Base-by-base conservation (phyloP, 2,329 filamentous ascomycete genomes). In the Penicillium glabrum region DNA sequence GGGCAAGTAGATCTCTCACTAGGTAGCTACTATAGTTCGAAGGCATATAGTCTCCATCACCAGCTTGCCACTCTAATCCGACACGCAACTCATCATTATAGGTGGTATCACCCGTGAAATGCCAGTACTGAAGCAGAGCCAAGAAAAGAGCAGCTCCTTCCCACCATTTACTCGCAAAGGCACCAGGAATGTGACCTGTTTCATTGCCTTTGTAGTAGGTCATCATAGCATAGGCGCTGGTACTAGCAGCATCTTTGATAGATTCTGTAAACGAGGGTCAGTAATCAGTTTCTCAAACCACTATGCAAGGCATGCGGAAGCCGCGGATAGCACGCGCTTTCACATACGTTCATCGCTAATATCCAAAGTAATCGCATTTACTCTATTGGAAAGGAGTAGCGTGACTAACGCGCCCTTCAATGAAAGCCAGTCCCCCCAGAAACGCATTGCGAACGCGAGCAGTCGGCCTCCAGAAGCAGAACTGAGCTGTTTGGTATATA, bases 111-210 rank as follows among this genome's bases (percentile, higher is more conserved):
- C 85, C 86, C 0, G 89, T 92, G 69, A 90, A 89, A 69, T 88
- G 89, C 89, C 89, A 93, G 72, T 93, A 93, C 65, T 93, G 88
- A 54, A 93, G 79, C 61, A 93, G 77, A 3, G 87, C 77, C 13
- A 77, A 78, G 66, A 82, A 83, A 76, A 92, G 83, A 53, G 87
- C 87, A 49, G 88, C 88, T 7, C 79, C 86, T 75, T 89, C 87
- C 88, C 85, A 91, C 82, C 81, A 84, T 19, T 79, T 80, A 7
- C 62, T 57, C 37, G 76, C 70, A 61, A 83, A 61, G 51, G 77
- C 75, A 31, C 80, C 80, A 3, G 79, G 77, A 16, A 76, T 74
- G 53, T 77, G 71, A 19, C 76, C 77, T 11, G 76, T 70, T 29
- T 75, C 66, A 52, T 80, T 78, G 35, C 73, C 78, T 3, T 75